Conservation (phyloP, 768 basidiomycete species). For the Glaciozyma antarctica region DNA sequence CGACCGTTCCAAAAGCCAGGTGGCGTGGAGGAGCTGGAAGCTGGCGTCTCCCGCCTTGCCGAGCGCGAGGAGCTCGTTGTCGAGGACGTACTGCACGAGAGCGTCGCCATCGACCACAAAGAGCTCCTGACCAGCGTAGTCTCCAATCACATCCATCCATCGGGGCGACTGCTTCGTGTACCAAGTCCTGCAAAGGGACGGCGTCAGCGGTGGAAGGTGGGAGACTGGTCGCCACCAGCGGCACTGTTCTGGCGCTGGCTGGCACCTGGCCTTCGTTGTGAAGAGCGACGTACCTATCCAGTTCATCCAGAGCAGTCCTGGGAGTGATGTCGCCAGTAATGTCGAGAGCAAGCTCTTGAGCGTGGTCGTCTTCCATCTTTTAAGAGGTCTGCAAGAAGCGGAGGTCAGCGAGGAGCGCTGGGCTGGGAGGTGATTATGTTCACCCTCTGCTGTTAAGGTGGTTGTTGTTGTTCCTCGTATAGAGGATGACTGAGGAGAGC, state of each 20-base stretch:
- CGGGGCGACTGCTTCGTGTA: constrained; percentile 33
- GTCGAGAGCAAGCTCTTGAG: no score
- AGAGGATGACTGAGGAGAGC: no score
- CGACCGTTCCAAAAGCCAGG: constrained; percentile 49
- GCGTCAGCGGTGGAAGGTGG: not conserved
- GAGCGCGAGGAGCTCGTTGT: constrained; percentile 55
- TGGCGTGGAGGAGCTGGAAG: constrained; percentile 59
- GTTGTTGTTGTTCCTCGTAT: no score
- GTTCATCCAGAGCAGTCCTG: not conserved
- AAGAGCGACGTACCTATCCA: not conserved
- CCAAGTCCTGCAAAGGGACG: not conserved
- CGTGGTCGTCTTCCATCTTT: no score
- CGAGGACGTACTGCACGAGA: constrained; percentile 51
- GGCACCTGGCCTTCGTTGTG: not conserved
- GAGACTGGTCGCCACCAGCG: not conserved
- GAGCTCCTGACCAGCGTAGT: constrained; percentile 53
- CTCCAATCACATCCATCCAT: constrained; percentile 65
- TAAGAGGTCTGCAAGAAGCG: no score
- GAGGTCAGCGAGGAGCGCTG: no score
- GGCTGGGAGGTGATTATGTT: no score
- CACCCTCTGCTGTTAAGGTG: no score
- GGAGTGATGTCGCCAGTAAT: no score
- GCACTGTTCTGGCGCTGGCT: not conserved
- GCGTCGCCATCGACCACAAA: constrained; percentile 58
- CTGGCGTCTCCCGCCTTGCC: constrained; percentile 47